Base-by-base conservation (phyloP, 805 yeast species). In the Limtongozyma cylindracea region DNA sequence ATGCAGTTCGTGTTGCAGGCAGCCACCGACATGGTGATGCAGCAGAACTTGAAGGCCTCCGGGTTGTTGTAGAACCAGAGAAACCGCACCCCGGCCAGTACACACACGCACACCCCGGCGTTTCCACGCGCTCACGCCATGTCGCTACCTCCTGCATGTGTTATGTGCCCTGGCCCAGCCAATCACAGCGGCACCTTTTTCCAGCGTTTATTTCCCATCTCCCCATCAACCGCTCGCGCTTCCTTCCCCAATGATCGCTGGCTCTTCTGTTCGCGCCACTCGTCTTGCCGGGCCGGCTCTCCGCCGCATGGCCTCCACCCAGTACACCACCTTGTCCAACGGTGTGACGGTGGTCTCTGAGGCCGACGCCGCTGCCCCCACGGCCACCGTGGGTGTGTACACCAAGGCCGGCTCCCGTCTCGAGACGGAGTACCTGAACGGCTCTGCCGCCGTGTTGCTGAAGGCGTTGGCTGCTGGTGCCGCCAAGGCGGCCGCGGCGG, bases 1-100 rank as follows among this genome's bases (percentile, higher is more conserved):
- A 88, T 88, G 93, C 60, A 62, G 36, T 84, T 82, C 37, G 94
- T 88, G 10, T 53, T 88, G 25, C 62, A 74, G 4, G 94, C 96
- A 0, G 93, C 80, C 6, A 78, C 95, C 1, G 96, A 88, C 46
- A 56, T 78, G 62, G 62, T 88, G 21, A 61, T 84, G 15, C 84
- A 74, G 38, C 73, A 73, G 34, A 82, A 74, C 38, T 45, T 84
- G 40, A 64, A 68, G 42, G 62, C 59, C 35, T 68, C 78, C 37
- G 93, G 93, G 4, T 48, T 78, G 21, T 55, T 73, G 31, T 73
- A 33, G n/a, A n/a, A n/a, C n/a, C n/a, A n/a, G n/a, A n/a, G n/a
- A n/a, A n/a, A n/a, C n/a, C n/a, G n/a, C n/a, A n/a, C n/a, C n/a
- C n/a, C n/a, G n/a, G n/a, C n/a, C n/a, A n/a, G n/a, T n/a, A n/a